Percentiles rank a stretch among this genome's conserved stretches.
Conservation (phyloP, 208 protist genomes). For the Naegleria lovaniensis region DNA sequence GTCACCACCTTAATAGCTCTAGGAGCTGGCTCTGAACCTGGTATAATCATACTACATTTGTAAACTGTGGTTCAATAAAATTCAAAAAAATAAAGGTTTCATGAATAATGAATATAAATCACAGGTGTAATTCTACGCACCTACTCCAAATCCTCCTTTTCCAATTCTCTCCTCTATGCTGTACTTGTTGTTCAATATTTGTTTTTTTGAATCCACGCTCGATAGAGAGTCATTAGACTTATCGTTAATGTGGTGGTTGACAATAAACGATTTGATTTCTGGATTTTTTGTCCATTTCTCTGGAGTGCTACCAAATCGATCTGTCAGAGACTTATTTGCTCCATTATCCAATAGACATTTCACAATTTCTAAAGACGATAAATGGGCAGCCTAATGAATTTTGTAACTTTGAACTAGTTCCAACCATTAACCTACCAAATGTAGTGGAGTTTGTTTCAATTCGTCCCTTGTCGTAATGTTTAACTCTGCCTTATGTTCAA, state of each 20-base stretch:
- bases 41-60: neutral
- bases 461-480: neutral
- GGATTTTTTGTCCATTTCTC: neutral
- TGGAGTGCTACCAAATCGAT: neutral
- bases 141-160: neutral
- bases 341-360: neutral
- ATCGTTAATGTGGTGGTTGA: neutral
- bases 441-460: neutral
- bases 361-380: neutral
- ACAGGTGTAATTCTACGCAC: too few species aligned
- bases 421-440: neutral
- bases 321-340: neutral
- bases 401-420: neutral
- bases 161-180: neutral
- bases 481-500: neutral
- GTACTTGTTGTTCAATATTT: neutral
- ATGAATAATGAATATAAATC: too few species aligned
- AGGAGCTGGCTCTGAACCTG: neutral
- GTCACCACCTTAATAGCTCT: neutral
- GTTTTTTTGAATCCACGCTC: neutral
- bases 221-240: neutral
- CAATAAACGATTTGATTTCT: neutral
- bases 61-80: neutral
- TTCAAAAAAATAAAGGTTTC: too few species aligned
- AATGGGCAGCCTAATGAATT: neutral